phyloP scores from a whole-genome alignment of 495 filamentous ascomycete genomes.

The Podospora conica region DNA sequence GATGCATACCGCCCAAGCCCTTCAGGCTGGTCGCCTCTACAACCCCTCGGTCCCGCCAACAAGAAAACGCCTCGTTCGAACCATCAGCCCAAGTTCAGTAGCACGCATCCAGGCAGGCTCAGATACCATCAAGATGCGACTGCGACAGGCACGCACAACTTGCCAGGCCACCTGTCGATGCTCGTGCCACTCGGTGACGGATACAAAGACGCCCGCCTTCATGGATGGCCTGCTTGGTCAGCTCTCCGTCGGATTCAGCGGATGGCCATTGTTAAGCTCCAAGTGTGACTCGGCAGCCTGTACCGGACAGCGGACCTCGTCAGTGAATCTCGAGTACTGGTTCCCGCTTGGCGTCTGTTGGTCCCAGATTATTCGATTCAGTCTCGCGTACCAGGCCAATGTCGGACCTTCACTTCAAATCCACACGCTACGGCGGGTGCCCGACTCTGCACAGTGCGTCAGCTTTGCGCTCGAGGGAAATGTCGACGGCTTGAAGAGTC shows the following conservation, averaged over 20 bases:
- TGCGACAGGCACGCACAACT: not conserved
- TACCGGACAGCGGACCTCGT: not conserved
- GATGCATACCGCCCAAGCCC: not conserved
- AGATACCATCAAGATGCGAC: not conserved
- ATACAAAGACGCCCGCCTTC: not conserved
- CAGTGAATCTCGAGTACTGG: constrained; percentile 6
- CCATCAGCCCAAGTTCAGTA: not conserved
- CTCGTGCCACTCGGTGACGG: not conserved
- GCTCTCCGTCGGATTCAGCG: constrained; percentile 1
- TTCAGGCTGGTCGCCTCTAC: not conserved
- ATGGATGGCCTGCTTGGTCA: constrained; percentile 1
- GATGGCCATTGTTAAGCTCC: constrained; percentile 1
- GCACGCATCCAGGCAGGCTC: not conserved
- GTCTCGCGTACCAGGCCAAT: not conserved
- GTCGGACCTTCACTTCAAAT: not conserved
- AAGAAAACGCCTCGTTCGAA: not conserved
- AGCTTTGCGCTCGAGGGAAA: not conserved
- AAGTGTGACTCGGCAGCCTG: constrained; percentile 4
- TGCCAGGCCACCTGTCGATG: not conserved
- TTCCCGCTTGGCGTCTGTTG: constrained; percentile 2
- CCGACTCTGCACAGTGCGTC: not conserved
- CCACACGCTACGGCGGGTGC: not conserved
- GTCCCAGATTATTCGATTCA: not conserved
- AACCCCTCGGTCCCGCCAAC: not conserved
- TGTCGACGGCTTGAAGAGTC: not conserved